Conservation (phyloP, 1,284 basidiomycete genomes). For the Cryptococcus sp. region DNA sequence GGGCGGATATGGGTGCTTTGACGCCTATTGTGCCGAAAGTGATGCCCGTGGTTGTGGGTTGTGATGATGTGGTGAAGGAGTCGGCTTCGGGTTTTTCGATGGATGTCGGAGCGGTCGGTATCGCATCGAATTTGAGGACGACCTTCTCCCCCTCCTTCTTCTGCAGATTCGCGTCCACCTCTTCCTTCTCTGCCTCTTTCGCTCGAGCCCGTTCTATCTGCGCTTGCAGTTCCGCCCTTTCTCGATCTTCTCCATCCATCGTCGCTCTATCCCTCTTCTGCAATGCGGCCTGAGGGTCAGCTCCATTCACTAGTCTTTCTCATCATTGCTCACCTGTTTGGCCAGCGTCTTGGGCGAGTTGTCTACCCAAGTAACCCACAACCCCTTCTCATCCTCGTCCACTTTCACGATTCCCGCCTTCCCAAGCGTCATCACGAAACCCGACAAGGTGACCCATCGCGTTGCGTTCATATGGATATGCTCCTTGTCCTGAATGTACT, state of each 20-base stretch:
- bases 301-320: background rate
- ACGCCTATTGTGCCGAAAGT: constrained; percentile 15
- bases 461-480: constrained; percentile 99
- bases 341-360: constrained; percentile 88
- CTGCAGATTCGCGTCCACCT: constrained; percentile 59
- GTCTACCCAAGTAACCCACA: constrained; percentile 96
- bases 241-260: constrained; percentile 89
- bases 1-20: constrained; percentile 4
- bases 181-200: constrained; percentile 24
- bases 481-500: constrained; percentile 90
- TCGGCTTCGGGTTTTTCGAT: constrained; percentile 1
- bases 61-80: background rate
- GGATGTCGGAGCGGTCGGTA: constrained; percentile 16
- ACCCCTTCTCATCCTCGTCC: constrained; percentile 96
- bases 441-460: constrained; percentile 91
- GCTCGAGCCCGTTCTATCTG: constrained; percentile 81
- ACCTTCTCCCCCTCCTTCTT: constrained; percentile 56
- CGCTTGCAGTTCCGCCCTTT: constrained; percentile 81
- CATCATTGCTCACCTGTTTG: constrained; percentile 64
- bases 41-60: constrained; percentile 5
- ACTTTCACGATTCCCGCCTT: constrained; percentile 81
- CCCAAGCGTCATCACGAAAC: constrained; percentile 88
- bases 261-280: constrained; percentile 88
- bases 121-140: constrained; percentile 31
- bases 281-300: constrained; percentile 61